Conservation (phyloP, 352 stramenopile species). For the Phytophthora europaea region DNA sequence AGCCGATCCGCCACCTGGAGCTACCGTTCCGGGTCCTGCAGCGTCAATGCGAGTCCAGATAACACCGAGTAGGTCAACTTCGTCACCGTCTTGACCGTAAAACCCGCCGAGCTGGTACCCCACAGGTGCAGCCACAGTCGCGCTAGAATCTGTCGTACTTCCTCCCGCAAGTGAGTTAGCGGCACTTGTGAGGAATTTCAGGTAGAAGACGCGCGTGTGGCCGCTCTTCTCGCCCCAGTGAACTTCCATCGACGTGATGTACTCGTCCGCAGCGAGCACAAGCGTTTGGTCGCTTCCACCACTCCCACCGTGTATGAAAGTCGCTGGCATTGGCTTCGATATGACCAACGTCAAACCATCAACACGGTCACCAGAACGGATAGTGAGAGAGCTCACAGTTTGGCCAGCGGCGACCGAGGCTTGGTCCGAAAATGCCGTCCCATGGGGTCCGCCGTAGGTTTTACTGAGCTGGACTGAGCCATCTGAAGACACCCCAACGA, state of each 20-base stretch:
- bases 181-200: constrained; percentile 28
- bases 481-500: constrained; percentile 13
- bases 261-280: constrained; percentile 15
- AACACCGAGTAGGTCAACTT: constrained; percentile 29
- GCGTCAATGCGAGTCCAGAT: constrained; percentile 26
- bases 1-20: background rate
- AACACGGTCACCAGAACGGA: constrained; percentile 27
- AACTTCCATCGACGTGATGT: constrained; percentile 34
- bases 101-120: constrained; percentile 31
- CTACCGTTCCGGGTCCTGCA: constrained; percentile 6
- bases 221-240: constrained; percentile 31
- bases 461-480: constrained; percentile 27
- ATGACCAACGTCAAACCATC: constrained; percentile 29
- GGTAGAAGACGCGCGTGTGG: constrained; percentile 29
- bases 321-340: constrained; percentile 13
- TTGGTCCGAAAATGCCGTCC: constrained; percentile 29
- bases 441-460: constrained; percentile 30
- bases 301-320: constrained; percentile 22
- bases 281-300: constrained; percentile 24
- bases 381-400: constrained; percentile 24
- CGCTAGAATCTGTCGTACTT: constrained; percentile 18
- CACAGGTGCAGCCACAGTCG: constrained; percentile 12
- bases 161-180: constrained; percentile 20
- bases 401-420: constrained; percentile 22
- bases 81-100: constrained; percentile 24